phyloP scores from a whole-genome alignment of 2,329 filamentous ascomycete genomes.

The Fusarium lateritium region DNA sequence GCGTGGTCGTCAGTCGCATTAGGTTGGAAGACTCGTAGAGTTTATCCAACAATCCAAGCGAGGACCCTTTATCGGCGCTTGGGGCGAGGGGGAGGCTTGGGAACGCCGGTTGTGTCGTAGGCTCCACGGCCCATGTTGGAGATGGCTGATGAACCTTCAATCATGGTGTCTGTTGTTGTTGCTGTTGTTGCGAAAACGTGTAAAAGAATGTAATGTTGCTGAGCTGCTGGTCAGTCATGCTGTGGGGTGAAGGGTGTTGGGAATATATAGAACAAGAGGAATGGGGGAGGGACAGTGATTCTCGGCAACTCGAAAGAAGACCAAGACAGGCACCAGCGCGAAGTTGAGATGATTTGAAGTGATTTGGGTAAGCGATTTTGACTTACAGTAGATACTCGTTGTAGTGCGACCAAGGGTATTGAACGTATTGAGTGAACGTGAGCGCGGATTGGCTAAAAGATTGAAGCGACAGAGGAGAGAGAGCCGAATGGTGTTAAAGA shows the following conservation, averaged over 20 bases:
- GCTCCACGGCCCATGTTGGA: slow-evolving; percentile 66
- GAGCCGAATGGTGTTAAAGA: slow-evolving; percentile 53
- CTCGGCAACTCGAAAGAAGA: slow-evolving; percentile 3
- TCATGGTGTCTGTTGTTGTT: slow-evolving; percentile 56
- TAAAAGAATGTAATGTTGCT: slow-evolving; percentile 25
- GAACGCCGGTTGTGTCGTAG: slow-evolving; percentile 66
- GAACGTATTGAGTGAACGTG: slow-evolving; percentile 34
- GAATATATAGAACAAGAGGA: slow-evolving; percentile 1
- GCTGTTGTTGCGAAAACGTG: slow-evolving; percentile 23
- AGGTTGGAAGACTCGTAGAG: slow-evolving; percentile 31
- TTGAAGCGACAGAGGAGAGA: slow-evolving; percentile 38
- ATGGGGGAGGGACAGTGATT: slow-evolving; percentile 1
- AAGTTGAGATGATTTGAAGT: slow-evolving; percentile 14
- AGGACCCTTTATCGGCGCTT: slow-evolving; percentile 55
- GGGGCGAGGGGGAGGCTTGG: slow-evolving; percentile 62
- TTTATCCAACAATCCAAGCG: slow-evolving; percentile 42
- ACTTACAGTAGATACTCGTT: slow-evolving; percentile 54
- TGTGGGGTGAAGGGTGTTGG: background rate
- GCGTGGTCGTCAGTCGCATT: slow-evolving; percentile 40
- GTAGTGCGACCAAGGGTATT: slow-evolving; percentile 50
- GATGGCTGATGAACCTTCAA: slow-evolving; percentile 53
- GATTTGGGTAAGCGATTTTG: slow-evolving; percentile 50
- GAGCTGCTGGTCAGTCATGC: slow-evolving; percentile 37
- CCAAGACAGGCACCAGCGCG: slow-evolving; percentile 20
- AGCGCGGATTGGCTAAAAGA: slow-evolving; percentile 42